Evolutionary conservation across 306 rosid genomes (phyloP).

Genomic region (barrel medic (Medicago truncatula)): DNA sequence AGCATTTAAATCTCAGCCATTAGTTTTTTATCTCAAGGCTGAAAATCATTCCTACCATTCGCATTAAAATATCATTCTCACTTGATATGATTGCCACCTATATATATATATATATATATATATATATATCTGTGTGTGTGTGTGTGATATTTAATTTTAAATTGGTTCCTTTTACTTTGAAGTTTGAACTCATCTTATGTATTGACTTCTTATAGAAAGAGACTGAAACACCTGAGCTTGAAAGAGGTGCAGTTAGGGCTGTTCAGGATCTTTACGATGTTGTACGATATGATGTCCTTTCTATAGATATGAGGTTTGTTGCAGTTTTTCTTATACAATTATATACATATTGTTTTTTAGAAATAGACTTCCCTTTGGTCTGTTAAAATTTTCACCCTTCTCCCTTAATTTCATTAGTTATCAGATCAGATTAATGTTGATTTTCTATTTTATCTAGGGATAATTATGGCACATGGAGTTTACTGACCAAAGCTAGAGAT

Average conservation of each 20-base stretch:
- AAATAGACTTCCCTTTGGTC: neutral
- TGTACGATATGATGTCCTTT: constrained; percentile 69
- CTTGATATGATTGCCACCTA: too few species aligned
- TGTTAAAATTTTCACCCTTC: constrained; percentile 3
- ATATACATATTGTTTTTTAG: constrained; percentile 7
- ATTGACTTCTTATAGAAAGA: constrained; percentile 60
- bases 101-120: too few species aligned
- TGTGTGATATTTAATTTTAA: neutral
- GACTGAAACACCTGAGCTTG: constrained; percentile 60
- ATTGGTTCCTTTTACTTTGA: constrained; percentile 10
- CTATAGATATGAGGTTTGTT: constrained; percentile 75
- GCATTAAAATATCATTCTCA: too few species aligned
- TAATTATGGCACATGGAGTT: constrained; percentile 70
- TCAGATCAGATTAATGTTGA: constrained; percentile 21
- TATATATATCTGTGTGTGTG: neutral
- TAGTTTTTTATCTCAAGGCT: too few species aligned
- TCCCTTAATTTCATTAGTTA: neutral
- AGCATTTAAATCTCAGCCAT: too few species aligned
- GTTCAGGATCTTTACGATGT: constrained; percentile 92
- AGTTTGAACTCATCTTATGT: constrained; percentile 21
- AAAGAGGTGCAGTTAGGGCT: constrained; percentile 85
- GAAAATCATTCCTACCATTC: too few species aligned
- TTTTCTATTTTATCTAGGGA: constrained; percentile 56
- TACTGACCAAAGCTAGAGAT: constrained; percentile 69
- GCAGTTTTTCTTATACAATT: neutral